Percentiles rank a stretch among this genome's conserved stretches.
Evolutionary conservation across 768 basidiomycete species (phyloP).

Genomic region (Amanita polypyramis): DNA sequence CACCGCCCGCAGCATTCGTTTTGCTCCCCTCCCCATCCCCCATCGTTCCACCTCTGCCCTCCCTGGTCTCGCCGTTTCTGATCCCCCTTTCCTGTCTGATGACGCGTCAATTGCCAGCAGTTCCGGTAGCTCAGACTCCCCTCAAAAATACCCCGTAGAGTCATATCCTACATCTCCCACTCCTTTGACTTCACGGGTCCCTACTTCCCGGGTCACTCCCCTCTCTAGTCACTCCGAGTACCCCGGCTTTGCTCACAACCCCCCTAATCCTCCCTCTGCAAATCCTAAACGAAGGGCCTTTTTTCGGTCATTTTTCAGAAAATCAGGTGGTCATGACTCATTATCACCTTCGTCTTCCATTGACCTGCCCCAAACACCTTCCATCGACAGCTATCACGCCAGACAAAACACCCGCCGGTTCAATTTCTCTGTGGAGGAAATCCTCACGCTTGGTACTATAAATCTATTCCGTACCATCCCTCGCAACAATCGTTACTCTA

Average conservation of each 20-base stretch:
- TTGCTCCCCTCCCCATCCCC: conserved; percentile 80
- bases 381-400: conserved; percentile 18
- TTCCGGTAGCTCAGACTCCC: conserved; percentile 13
- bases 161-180: conserved; percentile 14
- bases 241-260: conserved; percentile 4
- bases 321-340: conserved; percentile 14
- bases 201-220: conserved; percentile 13
- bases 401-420: conserved; percentile 14
- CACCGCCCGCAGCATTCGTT: conserved; percentile 43
- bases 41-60: conserved; percentile 25
- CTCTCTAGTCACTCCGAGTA: conserved; percentile 16
- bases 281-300: conserved; percentile 15
- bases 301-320: conserved; percentile 17
- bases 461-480: conserved; percentile 29
- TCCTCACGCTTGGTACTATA: conserved; percentile 27
- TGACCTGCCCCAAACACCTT: conserved; percentile 29
- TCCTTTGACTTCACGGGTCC: neutral
- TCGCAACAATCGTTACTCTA: conserved; percentile 10
- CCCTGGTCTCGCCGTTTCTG: conserved; percentile 16
- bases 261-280: conserved; percentile 10
- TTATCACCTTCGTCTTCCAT: conserved; percentile 20
- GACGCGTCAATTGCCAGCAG: conserved; percentile 13
- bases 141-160: conserved; percentile 11
- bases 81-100: conserved; percentile 11
- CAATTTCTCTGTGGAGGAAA: conserved; percentile 22